phyloP scores from a whole-genome alignment of 1,139 yeast species.

The Candida labiduridarum region DNA sequence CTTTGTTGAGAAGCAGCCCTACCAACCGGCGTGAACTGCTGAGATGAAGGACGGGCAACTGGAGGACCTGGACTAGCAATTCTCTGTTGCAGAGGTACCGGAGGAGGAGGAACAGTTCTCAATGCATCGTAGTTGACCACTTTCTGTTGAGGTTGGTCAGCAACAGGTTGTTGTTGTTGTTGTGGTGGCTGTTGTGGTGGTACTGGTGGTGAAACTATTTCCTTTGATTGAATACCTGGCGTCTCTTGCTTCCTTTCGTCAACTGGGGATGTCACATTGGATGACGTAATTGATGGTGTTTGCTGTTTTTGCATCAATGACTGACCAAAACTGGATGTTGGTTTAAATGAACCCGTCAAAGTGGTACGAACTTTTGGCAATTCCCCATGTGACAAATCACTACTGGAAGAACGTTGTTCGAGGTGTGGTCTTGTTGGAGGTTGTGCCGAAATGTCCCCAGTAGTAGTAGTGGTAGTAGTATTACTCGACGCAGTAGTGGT shows the following conservation, averaged over 20 bases:
- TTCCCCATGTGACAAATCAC: slow-evolving; percentile 40
- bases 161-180: slow-evolving; percentile 9
- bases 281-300: slow-evolving; percentile 11
- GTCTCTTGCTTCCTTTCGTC: slow-evolving; percentile 22
- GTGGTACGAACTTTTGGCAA: slow-evolving; percentile 42
- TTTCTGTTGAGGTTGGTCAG: slow-evolving; percentile 18
- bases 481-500: slow-evolving; percentile 35
- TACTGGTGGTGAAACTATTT: slow-evolving; percentile 11
- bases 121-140: slow-evolving; percentile 49
- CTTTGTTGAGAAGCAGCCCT: slow-evolving; percentile 11
- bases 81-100: slow-evolving; percentile 38
- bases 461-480: neutral
- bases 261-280: slow-evolving; percentile 16
- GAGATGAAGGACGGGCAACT: slow-evolving; percentile 16
- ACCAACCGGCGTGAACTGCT: slow-evolving; percentile 10
- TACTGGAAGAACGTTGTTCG: slow-evolving; percentile 31
- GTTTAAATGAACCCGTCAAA: slow-evolving; percentile 47
- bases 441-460: slow-evolving; percentile 18
- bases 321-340: slow-evolving; percentile 75
- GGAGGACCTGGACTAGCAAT: slow-evolving; percentile 17
- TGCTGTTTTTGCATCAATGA: slow-evolving; percentile 41
- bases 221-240: neutral
- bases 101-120: slow-evolving; percentile 55
- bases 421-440: slow-evolving; percentile 8
- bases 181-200: slow-evolving; percentile 11